A percentile compares a stretch with the other conserved stretches of the same genome.
phyloP scores from a whole-genome alignment of 2,329 filamentous ascomycete genomes.

The Hypoxylon sp. region DNA sequence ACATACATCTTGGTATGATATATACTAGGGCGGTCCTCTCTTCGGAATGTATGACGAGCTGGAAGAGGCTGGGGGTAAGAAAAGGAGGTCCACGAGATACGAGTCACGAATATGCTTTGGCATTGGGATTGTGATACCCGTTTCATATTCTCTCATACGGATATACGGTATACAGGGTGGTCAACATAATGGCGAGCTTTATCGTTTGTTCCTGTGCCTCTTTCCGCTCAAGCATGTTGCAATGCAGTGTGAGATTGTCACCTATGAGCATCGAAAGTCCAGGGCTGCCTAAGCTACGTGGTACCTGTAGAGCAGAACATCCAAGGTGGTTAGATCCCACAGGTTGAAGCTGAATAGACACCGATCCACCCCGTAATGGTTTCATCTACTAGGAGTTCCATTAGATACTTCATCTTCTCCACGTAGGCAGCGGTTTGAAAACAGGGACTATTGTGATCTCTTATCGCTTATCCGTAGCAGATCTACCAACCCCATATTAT shows the following conservation, averaged over 20 bases:
- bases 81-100: conserved; percentile 33
- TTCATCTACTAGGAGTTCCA: not conserved
- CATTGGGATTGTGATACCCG: conserved; percentile 44
- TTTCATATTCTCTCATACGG: conserved; percentile 25
- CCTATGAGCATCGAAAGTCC: not conserved
- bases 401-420: too few species aligned
- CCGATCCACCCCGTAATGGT: not conserved
- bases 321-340: not conserved
- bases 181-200: conserved; percentile 2
- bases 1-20: conserved; percentile 7
- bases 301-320: not conserved
- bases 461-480: conserved; percentile 7
- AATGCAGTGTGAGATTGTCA: not conserved
- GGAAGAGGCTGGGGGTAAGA: not conserved
- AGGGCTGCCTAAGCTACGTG: not conserved
- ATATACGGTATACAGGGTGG: conserved; percentile 10
- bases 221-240: not conserved
- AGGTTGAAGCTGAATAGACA: not conserved
- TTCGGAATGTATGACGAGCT: not conserved
- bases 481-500: conserved; percentile 19
- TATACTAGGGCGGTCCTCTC: not conserved
- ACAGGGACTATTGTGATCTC: not conserved
- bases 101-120: conserved; percentile 37
- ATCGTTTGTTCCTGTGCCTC: not conserved
- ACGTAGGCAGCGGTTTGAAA: not conserved